These are phyloP conservation scores for Furcasterigmium furcatum DNA, from an alignment of 2,329 filamentous ascomycete genomes.

Conservation along the genomic window DNA sequence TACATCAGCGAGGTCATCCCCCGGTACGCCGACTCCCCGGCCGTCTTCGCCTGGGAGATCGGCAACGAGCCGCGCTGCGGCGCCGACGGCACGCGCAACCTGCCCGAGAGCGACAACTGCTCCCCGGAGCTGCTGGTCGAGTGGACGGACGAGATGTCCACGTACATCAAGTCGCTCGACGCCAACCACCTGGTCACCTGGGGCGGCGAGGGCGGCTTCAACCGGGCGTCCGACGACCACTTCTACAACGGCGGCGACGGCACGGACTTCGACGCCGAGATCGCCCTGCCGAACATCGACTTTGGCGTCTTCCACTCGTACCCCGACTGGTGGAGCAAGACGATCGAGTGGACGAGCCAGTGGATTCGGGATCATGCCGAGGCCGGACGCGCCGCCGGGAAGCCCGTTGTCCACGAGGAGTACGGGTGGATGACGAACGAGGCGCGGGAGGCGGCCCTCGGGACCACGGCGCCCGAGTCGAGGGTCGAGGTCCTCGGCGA, in stretches of 20 bases:
- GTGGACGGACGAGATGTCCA: slow-evolving; percentile 53
- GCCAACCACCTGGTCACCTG: slow-evolving; percentile 49
- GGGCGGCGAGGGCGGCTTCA: slow-evolving; percentile 58
- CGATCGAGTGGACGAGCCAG: slow-evolving; percentile 45
- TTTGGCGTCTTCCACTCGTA: slow-evolving; percentile 55
- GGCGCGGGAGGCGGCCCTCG: slow-evolving; percentile 39
- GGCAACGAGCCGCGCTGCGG: slow-evolving; percentile 58
- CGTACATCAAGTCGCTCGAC: slow-evolving; percentile 50
- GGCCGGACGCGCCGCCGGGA: slow-evolving; percentile 35
- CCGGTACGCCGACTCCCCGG: slow-evolving; percentile 54
- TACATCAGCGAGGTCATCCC: slow-evolving; percentile 59
- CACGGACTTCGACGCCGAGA: slow-evolving; percentile 49
- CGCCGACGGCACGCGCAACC: slow-evolving; percentile 40
- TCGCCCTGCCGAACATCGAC: slow-evolving; percentile 44
- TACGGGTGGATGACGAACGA: slow-evolving; percentile 53
- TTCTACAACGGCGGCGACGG: slow-evolving; percentile 45
- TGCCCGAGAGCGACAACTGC: slow-evolving; percentile 35
- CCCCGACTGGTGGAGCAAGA: slow-evolving; percentile 53
- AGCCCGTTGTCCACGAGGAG: slow-evolving; percentile 54
- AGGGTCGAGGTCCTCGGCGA: slow-evolving; percentile 39
- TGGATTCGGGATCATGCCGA: slow-evolving; percentile 53
- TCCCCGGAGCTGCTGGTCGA: slow-evolving; percentile 35
- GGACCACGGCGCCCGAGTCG: slow-evolving; percentile 36
- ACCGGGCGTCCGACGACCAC: slow-evolving; percentile 36
- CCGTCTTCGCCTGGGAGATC: slow-evolving; percentile 67